These are phyloP conservation scores for Takakia lepidozioides DNA, from an alignment of 225 moss, liverwort and hornwort genomes.

Conservation along the genomic window DNA sequence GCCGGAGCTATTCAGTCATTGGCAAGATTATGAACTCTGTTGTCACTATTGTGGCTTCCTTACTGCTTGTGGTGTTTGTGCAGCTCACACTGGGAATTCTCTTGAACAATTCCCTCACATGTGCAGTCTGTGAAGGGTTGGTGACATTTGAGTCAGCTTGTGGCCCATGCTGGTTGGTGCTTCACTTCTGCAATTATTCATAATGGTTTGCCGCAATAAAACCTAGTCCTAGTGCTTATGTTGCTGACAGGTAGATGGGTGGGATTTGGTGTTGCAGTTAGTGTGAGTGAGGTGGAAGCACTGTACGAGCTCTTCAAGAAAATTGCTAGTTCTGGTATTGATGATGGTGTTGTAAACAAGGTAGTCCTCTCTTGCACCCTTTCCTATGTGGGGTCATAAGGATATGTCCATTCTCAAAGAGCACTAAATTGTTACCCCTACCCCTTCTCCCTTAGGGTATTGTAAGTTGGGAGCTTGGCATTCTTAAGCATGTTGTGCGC, in stretches of 20 bases:
- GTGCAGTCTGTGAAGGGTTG: too few relatives aligned
- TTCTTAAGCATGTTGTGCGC: not conserved
- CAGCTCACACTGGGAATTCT: too few relatives aligned
- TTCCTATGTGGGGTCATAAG: not conserved
- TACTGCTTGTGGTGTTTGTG: too few relatives aligned
- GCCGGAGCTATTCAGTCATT: too few relatives aligned
- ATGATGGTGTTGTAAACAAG: conserved; percentile 89
- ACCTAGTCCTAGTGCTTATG: not conserved
- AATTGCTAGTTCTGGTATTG: conserved; percentile 76
- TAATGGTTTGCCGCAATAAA: not conserved
- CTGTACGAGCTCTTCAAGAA: conserved; percentile 97
- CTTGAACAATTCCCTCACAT: too few relatives aligned
- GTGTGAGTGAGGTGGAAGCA: conserved; percentile 97
- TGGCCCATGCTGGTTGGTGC: too few relatives aligned
- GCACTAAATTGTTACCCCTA: not conserved
- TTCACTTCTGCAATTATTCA: too few relatives aligned
- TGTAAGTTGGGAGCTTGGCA: not conserved
- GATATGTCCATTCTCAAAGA: not conserved
- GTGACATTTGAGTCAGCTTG: too few relatives aligned
- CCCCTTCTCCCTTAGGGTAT: not conserved
- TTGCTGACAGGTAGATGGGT: not conserved
- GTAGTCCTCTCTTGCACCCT: conserved; percentile 9
- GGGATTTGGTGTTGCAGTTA: conserved; percentile 34
- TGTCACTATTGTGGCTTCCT: too few relatives aligned
- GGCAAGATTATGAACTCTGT: too few relatives aligned